These are phyloP conservation scores for Suillus decipiens DNA, from an alignment of 768 basidiomycete genomes.

Conservation along the genomic window DNA sequence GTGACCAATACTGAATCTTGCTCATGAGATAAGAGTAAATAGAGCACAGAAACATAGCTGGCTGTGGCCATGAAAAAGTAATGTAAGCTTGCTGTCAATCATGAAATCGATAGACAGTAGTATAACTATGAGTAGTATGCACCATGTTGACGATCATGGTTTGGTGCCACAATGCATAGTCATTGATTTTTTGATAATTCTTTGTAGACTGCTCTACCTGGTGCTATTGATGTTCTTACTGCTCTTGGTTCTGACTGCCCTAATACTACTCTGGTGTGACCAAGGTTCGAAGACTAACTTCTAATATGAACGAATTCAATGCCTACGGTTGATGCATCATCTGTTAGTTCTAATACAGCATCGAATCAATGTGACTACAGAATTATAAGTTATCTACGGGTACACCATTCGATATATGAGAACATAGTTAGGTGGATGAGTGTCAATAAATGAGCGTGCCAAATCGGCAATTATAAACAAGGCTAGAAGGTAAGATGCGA, in stretches of 20 bases:
- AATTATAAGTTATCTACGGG: constrained; percentile 1
- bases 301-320: background rate
- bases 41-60: too few relatives aligned
- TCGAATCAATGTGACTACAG: background rate
- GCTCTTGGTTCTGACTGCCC: background rate
- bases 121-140: too few relatives aligned
- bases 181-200: background rate
- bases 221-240: background rate
- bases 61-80: too few relatives aligned
- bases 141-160: background rate
- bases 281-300: background rate
- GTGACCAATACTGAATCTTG: background rate
- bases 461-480: background rate
- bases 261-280: background rate
- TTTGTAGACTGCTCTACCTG: background rate
- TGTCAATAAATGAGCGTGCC: background rate
- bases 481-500: background rate
- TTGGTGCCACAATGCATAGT: background rate
- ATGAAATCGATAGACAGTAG: too few relatives aligned
- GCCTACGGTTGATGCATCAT: background rate
- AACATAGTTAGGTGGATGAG: constrained; percentile 1
- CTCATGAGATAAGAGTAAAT: too few relatives aligned
- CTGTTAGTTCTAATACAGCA: background rate
- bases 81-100: too few relatives aligned
- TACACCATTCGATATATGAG: background rate